phyloP scores from a whole-genome alignment of 169 alveolate species.

The Eimeria praecox region DNA sequence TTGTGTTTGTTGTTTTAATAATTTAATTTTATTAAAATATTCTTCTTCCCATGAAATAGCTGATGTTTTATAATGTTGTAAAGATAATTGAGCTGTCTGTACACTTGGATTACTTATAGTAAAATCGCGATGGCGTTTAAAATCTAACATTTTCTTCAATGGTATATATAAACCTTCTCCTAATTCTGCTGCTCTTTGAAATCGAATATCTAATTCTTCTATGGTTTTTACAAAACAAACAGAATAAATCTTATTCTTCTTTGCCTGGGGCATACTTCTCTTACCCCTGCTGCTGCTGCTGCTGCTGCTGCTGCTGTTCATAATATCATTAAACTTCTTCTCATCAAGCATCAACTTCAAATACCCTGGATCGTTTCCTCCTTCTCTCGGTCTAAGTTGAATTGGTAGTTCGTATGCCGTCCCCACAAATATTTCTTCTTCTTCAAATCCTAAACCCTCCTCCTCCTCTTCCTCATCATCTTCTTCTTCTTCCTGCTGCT shows the following conservation, averaged over 20 bases:
- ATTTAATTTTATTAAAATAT: neutral
- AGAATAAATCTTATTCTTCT: slow-evolving; percentile 16
- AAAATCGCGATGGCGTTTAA: slow-evolving; percentile 29
- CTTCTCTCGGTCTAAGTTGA: slow-evolving; percentile 39
- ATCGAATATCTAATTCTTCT: slow-evolving; percentile 26
- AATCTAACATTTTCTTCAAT: slow-evolving; percentile 53
- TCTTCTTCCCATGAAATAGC: neutral
- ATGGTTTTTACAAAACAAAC: slow-evolving; percentile 3
- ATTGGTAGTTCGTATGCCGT: slow-evolving; percentile 29
- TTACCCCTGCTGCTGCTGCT: neutral
- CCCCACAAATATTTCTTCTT: neutral
- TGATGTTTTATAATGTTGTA: neutral
- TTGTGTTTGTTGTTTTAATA: slow-evolving; percentile 13
- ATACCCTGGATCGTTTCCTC: slow-evolving; percentile 62
- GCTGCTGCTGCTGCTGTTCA: neutral
- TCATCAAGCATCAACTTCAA: slow-evolving; percentile 43
- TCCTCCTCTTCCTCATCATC: too few relatives aligned
- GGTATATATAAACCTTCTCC: slow-evolving; percentile 74
- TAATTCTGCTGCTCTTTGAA: slow-evolving; percentile 11
- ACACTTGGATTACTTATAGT: slow-evolving; percentile 27
- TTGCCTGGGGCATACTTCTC: too few relatives aligned
- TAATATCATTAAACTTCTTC: slow-evolving; percentile 13
- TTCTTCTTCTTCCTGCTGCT: too few relatives aligned
- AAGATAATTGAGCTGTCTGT: slow-evolving; percentile 29
- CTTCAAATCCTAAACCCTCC: too few relatives aligned